Evolutionary conservation across 257 asterid genomes (phyloP), one percentile per base, ranked within the genome.

Genomic region (Nicotiana tabacum): DNA sequence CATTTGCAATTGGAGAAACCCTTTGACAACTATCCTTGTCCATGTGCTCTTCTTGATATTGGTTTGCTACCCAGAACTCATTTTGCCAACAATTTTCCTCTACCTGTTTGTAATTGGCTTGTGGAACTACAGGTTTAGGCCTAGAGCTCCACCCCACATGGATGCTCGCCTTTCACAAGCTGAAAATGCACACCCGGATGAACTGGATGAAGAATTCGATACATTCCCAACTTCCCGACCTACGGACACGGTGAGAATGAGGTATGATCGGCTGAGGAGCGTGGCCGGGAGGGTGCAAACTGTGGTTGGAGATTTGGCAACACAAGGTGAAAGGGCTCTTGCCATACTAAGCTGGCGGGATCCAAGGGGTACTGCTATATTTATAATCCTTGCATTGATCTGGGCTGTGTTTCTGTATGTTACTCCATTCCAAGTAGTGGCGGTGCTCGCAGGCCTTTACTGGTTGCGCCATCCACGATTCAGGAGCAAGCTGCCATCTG

Each of bases 321-420:
- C 90, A 9, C 99, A 95, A 81, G 99, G 91, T 13, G 99, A 96
- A 86, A 88, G 99, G 81, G 92, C 91, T 16, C 93, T 92, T 48
- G 84, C 93, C 29, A 83, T 96, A 83, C 83, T 96, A 77, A 96
- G 92, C 91, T 96, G 99, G 99, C 90, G 99, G 87, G 99, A 96
- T 83, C 97, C 98, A 0, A 86, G 99, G 86, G 98, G 97, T 21
- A 92, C 99, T 0, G 94, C 97, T 2, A 87, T 92, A 48, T 84
- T 96, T 60, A 88, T 93, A 33, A 82, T 86, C 77, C 85, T 92
- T 67, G 87, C 99, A 17, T 74, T 96, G 84, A 81, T 90, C 58
- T 85, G 86, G 80, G 99, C 98, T 43, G 94, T 96, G 82, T 81
- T 92, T 65, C 89, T 96, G 12, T 96, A 94, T 57, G 87, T 94